These are phyloP conservation scores for Ceratorhiza oryzae-sativae DNA, from an alignment of 1,284 basidiomycete genomes.

Conservation along the genomic window DNA sequence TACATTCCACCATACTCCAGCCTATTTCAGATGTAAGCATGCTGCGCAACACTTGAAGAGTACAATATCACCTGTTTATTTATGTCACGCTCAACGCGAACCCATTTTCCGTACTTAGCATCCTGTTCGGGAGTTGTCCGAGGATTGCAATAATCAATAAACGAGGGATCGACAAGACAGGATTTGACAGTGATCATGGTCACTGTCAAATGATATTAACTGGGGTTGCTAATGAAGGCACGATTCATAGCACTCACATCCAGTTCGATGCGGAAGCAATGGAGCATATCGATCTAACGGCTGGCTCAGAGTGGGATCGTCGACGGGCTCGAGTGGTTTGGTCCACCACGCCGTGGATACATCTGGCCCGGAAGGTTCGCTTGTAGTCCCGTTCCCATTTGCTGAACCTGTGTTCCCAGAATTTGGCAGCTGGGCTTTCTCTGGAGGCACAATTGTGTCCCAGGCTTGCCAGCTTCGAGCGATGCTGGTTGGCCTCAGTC, in stretches of 20 bases:
- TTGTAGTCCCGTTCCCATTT: slow-evolving; percentile 41
- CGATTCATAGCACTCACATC: slow-evolving; percentile 60
- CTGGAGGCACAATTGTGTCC: slow-evolving; percentile 62
- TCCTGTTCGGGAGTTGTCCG: slow-evolving; percentile 73
- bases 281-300: slow-evolving; percentile 85
- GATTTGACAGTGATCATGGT: slow-evolving; percentile 77
- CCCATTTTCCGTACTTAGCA: slow-evolving; percentile 86
- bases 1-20: slow-evolving; percentile 55
- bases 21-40: slow-evolving; percentile 50
- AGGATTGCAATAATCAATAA: slow-evolving; percentile 71
- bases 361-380: slow-evolving; percentile 44
- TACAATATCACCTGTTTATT: slow-evolving; percentile 54
- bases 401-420: slow-evolving; percentile 42
- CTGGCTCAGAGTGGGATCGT: slow-evolving; percentile 63
- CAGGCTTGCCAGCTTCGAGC: slow-evolving; percentile 89
- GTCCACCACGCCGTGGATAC: slow-evolving; percentile 76
- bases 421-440: slow-evolving; percentile 19
- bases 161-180: slow-evolving; percentile 71
- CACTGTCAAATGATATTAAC: slow-evolving; percentile 50
- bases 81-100: slow-evolving; percentile 78
- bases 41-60: neutral
- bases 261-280: slow-evolving; percentile 80
- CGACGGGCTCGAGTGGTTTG: slow-evolving; percentile 51
- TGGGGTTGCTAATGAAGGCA: neutral
- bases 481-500: neutral